Evolutionary conservation across 2,329 filamentous ascomycete species (phyloP).

Genomic region (Fusarium sp.): DNA sequence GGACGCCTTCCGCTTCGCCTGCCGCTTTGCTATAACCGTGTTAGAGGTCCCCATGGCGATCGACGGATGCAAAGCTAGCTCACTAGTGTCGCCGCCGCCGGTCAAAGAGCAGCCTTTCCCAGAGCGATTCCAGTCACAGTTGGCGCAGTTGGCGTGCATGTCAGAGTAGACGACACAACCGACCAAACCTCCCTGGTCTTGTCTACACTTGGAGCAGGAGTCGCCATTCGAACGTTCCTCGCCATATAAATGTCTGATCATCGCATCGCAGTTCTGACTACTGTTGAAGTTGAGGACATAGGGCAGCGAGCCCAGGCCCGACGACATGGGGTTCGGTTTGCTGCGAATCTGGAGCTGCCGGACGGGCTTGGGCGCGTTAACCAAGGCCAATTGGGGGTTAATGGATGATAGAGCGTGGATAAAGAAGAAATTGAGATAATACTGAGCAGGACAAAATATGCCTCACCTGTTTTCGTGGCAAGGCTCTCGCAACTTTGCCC

Average conservation of each 20-base stretch:
- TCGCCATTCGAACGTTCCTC: not conserved
- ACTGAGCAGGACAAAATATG: no score
- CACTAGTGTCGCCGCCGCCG: not conserved
- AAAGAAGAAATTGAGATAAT: no score
- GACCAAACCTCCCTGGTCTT: not conserved
- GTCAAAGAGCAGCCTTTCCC: not conserved
- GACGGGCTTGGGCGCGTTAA: not conserved
- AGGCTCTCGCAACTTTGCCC: not conserved
- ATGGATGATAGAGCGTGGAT: no score
- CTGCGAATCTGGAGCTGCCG: not conserved
- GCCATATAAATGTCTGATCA: slow-evolving; percentile 7
- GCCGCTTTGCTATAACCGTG: not conserved
- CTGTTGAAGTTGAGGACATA: slow-evolving; percentile 3
- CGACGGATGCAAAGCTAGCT: not conserved
- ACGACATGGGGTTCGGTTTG: not conserved
- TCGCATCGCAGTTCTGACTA: slow-evolving; percentile 10
- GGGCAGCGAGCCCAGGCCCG: not conserved
- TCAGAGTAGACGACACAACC: not conserved
- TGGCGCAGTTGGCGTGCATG: slow-evolving; percentile 3
- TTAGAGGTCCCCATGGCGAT: not conserved
- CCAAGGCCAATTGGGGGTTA: no score
- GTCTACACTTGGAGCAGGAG: slow-evolving; percentile 1
- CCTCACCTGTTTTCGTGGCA: not conserved
- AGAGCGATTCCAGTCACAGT: slow-evolving; percentile 12
- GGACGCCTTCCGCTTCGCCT: not conserved